A percentile compares a stretch with the other conserved stretches of the same genome.
These are phyloP conservation scores for Clausena lansium DNA, from an alignment of 345 rosid species.

Conservation along the genomic window DNA sequence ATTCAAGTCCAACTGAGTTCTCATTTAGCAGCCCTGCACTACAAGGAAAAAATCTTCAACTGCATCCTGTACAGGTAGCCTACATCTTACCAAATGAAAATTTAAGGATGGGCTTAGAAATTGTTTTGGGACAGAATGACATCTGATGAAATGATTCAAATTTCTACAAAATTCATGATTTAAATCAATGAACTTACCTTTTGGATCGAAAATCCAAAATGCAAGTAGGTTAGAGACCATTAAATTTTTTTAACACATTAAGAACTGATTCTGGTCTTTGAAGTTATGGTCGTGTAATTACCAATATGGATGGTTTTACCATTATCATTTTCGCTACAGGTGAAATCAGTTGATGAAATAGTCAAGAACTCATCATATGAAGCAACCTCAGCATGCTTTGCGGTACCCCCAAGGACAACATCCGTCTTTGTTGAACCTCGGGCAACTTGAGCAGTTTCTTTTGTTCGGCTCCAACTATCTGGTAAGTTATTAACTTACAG, in stretches of 20 bases:
- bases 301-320: background rate
- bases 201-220: background rate
- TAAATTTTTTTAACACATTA: too few species aligned
- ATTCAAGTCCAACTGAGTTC: conserved; percentile 58
- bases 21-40: conserved; percentile 47
- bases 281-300: background rate
- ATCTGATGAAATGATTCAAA: background rate
- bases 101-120: background rate
- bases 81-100: background rate
- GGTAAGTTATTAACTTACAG: background rate
- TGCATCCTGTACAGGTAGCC: conserved; percentile 82
- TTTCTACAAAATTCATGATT: background rate
- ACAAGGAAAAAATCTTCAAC: conserved; percentile 46
- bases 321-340: conserved; percentile 31
- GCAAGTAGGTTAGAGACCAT: background rate
- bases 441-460: conserved; percentile 21
- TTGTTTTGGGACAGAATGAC: background rate
- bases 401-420: conserved; percentile 61
- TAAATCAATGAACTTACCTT: background rate
- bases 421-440: conserved; percentile 71
- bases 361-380: conserved; percentile 65
- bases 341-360: conserved; percentile 52
- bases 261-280: background rate
- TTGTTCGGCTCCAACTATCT: background rate
- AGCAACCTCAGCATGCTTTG: conserved; percentile 52